Conservation (phyloP, 148 eudicot species). For the Rhododendron williamsianum region DNA sequence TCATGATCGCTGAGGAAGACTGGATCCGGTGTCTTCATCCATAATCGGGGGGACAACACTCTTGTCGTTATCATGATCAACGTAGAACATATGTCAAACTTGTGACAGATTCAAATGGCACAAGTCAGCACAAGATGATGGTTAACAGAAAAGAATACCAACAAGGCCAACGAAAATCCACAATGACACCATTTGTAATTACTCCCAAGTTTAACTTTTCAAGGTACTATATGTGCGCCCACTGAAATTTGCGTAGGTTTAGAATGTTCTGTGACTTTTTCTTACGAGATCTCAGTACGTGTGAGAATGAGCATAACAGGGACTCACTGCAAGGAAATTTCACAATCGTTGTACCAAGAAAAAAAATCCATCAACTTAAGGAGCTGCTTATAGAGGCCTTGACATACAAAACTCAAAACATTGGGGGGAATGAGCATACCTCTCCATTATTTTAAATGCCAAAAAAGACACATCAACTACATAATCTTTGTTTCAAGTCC, state of each 20-base stretch:
- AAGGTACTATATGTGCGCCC: not conserved
- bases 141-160: not conserved
- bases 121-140: not conserved
- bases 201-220: not conserved
- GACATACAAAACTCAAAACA: not conserved
- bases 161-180: not conserved
- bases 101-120: conserved; percentile 2
- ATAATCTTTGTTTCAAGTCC: not conserved
- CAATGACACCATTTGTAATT: not conserved
- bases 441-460: not conserved
- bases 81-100: not conserved
- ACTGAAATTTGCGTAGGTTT: not conserved
- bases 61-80: not conserved
- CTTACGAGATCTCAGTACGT: not conserved
- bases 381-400: not conserved
- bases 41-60: not conserved
- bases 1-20: not conserved
- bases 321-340: not conserved
- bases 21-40: not conserved
- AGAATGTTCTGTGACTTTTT: not conserved
- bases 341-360: not conserved
- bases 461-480: not conserved
- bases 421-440: not conserved
- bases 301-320: not conserved
- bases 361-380: not conserved